A percentile compares a stretch with the other conserved stretches of the same genome.
Conservation (phyloP, 192 early-diverging fungal genomes). For the Entomortierella parvispora region DNA sequence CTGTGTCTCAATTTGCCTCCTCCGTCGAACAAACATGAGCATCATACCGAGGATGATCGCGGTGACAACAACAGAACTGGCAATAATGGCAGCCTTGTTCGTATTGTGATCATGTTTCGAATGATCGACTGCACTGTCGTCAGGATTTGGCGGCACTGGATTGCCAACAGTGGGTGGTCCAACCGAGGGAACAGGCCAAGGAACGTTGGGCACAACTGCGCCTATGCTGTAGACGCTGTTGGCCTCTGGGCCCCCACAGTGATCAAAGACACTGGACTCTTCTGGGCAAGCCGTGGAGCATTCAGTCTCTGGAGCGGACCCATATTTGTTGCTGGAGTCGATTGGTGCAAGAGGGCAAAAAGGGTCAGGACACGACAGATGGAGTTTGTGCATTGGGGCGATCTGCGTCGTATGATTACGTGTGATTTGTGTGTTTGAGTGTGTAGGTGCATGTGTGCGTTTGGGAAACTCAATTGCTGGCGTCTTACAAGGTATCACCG, state of each 20-base stretch:
- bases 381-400: no score
- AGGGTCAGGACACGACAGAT: background rate
- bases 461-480: no score
- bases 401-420: no score
- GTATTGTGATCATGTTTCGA: background rate
- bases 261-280: slow-evolving; percentile 30
- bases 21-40: no score
- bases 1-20: no score
- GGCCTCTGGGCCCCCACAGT: slow-evolving; percentile 38
- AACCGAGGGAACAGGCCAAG: slow-evolving; percentile 22
- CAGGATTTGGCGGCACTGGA: background rate
- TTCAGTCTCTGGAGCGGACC: slow-evolving; percentile 16
- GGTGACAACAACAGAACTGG: background rate
- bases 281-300: slow-evolving; percentile 33
- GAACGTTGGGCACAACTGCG: slow-evolving; percentile 6
- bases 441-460: no score
- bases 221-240: slow-evolving; percentile 31
- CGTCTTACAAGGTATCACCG: slow-evolving; percentile 39
- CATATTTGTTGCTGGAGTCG: slow-evolving; percentile 41
- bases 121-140: background rate
- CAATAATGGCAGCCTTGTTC: background rate
- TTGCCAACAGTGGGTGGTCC: no score
- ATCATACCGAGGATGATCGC: no score
- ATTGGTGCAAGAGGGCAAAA: no score
- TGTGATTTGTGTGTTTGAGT: no score